Evolutionary conservation across 208 protist genomes (phyloP).

Genomic region (Crithidia bombi): DNA sequence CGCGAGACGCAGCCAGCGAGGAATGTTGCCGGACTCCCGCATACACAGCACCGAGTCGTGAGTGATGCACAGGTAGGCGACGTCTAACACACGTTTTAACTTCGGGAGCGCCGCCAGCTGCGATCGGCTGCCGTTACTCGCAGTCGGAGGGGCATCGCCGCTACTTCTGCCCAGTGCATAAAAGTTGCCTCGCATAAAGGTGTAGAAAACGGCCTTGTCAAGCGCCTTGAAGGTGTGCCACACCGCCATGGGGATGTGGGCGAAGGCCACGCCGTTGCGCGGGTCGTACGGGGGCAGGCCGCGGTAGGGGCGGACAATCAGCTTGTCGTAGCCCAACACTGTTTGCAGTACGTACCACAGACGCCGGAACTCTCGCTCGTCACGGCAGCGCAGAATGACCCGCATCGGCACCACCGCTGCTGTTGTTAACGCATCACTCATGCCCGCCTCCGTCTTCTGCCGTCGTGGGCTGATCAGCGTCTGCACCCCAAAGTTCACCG

Average conservation of each 20-base stretch:
- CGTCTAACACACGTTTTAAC: slow-evolving; percentile 21
- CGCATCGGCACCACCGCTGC: slow-evolving; percentile 17
- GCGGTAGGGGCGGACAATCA: slow-evolving; percentile 50
- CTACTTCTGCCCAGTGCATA: slow-evolving; percentile 21
- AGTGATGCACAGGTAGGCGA: slow-evolving; percentile 54
- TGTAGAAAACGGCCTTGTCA: slow-evolving; percentile 66
- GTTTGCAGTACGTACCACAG: slow-evolving; percentile 55
- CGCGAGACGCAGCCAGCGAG: slow-evolving; percentile 46
- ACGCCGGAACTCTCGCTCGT: slow-evolving; percentile 55
- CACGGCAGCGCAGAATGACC: slow-evolving; percentile 42
- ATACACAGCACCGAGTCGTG: slow-evolving; percentile 61
- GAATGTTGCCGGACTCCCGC: slow-evolving; percentile 54
- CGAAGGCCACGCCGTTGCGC: slow-evolving; percentile 58
- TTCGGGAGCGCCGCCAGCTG: not conserved
- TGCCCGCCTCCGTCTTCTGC: not conserved
- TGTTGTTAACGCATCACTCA: too few species aligned
- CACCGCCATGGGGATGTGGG: slow-evolving; percentile 54
- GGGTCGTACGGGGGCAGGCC: slow-evolving; percentile 69
- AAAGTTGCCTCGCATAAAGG: slow-evolving; percentile 46
- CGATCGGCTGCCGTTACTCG: not conserved
- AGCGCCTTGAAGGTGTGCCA: slow-evolving; percentile 55
- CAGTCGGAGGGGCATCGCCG: not conserved
- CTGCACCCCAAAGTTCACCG: slow-evolving; percentile 11
- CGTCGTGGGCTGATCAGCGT: slow-evolving; percentile 14
- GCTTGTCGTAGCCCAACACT: slow-evolving; percentile 60